Evolutionary conservation across 1,139 yeast genomes (phyloP).

Genomic region (Hemisphaericaspora xylanilytica): DNA sequence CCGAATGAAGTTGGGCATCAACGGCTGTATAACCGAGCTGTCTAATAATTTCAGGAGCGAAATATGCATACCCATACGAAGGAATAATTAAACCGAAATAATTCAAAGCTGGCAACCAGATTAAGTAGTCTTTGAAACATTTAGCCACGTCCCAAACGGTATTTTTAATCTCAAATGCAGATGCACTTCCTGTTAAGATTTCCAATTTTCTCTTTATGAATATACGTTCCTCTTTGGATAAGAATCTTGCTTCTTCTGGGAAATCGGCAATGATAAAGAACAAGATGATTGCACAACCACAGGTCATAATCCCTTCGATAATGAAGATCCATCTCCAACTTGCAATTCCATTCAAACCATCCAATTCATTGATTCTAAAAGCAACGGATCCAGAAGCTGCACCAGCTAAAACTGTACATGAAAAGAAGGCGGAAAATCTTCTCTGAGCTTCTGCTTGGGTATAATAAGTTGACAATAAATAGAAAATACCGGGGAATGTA

Average conservation of each 20-base stretch:
- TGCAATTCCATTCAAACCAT: conserved; percentile 35
- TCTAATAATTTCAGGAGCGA: conserved; percentile 61
- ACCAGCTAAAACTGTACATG: conserved; percentile 42
- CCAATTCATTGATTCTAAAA: conserved; percentile 37
- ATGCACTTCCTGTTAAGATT: conserved; percentile 47
- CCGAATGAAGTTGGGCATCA: conserved; percentile 62
- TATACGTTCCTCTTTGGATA: conserved; percentile 44
- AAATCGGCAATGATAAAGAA: conserved; percentile 54
- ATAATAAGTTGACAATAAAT: conserved; percentile 56
- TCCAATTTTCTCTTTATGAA: conserved; percentile 56
- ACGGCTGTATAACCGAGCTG: conserved; percentile 59
- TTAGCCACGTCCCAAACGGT: conserved; percentile 37
- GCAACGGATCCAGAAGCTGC: conserved; percentile 46
- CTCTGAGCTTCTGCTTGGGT: conserved; percentile 66
- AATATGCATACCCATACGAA: conserved; percentile 70
- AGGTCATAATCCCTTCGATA: conserved; percentile 70
- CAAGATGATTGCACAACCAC: conserved; percentile 55
- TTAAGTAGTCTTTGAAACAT: conserved; percentile 46
- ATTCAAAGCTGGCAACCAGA: conserved; percentile 56
- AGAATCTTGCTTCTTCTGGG: conserved; percentile 53
- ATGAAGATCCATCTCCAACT: conserved; percentile 77
- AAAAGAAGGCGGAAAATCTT: conserved; percentile 64
- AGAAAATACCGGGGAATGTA: conserved; percentile 71
- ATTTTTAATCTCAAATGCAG: conserved; percentile 51
- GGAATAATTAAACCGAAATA: conserved; percentile 67